These are phyloP conservation scores for Purpureocillium takamizusanense DNA, from an alignment of 2,329 filamentous ascomycete species.

Conservation along the genomic window DNA sequence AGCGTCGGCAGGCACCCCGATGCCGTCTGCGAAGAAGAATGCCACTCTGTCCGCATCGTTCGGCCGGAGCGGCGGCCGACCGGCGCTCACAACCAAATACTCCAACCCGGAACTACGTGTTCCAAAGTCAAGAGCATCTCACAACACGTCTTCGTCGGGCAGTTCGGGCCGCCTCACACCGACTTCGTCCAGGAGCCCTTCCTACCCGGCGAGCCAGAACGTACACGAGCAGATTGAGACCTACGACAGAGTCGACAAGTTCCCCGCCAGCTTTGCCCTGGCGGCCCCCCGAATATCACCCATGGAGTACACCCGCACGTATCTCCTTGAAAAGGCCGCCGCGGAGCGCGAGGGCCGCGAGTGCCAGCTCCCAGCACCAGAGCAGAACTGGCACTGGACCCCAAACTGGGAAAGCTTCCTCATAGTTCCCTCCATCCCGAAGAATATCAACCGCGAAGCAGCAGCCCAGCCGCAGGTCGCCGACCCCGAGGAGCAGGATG, in stretches of 20 bases:
- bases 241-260: background rate
- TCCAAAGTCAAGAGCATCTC: too few relatives aligned
- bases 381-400: conserved; percentile 24
- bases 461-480: conserved; percentile 1
- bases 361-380: conserved; percentile 20
- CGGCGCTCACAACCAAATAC: background rate
- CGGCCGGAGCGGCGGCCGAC: background rate
- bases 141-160: background rate
- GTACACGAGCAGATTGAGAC: background rate
- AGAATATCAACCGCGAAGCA: conserved; percentile 14
- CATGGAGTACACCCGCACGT: conserved; percentile 29
- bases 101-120: background rate
- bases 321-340: conserved; percentile 22
- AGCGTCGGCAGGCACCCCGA: background rate
- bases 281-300: conserved; percentile 23
- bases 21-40: background rate
- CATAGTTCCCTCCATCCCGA: conserved; percentile 23
- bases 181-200: too few relatives aligned
- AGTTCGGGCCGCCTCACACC: background rate
- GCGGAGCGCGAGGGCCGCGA: conserved; percentile 14
- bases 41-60: too few relatives aligned
- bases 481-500: background rate
- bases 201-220: too few relatives aligned
- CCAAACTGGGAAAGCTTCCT: conserved; percentile 25
- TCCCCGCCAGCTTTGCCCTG: conserved; percentile 6